Evolutionary conservation across 805 yeast genomes (phyloP).

Genomic region (Spathaspora passalidarum): DNA sequence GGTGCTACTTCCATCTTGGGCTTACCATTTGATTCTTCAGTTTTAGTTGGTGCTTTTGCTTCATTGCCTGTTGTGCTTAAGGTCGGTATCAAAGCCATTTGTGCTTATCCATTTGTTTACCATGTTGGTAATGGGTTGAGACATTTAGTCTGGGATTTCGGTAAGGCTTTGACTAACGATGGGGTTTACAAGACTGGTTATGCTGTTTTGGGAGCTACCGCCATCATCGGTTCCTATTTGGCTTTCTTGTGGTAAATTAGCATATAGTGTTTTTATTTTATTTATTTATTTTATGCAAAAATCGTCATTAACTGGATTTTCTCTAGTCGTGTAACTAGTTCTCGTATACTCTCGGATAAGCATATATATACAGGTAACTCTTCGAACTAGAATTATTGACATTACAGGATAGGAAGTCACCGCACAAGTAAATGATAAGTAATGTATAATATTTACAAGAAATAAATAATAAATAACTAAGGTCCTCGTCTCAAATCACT

Average conservation of each 20-base stretch:
- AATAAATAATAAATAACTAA: background rate
- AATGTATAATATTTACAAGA: background rate
- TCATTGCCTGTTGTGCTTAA: constrained; percentile 65
- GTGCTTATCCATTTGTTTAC: constrained; percentile 83
- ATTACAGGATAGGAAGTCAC: too few relatives aligned
- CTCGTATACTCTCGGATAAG: too few relatives aligned
- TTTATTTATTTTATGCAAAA: constrained; percentile 2
- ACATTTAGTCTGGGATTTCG: constrained; percentile 92
- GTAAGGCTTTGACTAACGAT: constrained; percentile 70
- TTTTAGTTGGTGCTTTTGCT: constrained; percentile 53
- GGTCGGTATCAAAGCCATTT: constrained; percentile 60
- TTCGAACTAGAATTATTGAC: too few relatives aligned
- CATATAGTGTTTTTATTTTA: background rate
- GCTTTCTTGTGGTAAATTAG: constrained; percentile 35
- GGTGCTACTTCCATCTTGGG: constrained; percentile 59
- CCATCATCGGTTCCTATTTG: constrained; percentile 55
- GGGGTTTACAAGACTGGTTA: constrained; percentile 95
- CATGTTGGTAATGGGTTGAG: constrained; percentile 86
- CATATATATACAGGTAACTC: background rate
- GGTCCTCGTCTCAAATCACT: constrained; percentile 7
- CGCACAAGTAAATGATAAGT: too few relatives aligned
- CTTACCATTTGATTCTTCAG: constrained; percentile 57
- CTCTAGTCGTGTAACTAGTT: too few relatives aligned
- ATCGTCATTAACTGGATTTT: too few relatives aligned
- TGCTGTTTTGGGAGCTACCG: constrained; percentile 67